phyloP scores from a whole-genome alignment of 2,329 filamentous ascomycete genomes.

The Colletotrichum simmondsii region DNA sequence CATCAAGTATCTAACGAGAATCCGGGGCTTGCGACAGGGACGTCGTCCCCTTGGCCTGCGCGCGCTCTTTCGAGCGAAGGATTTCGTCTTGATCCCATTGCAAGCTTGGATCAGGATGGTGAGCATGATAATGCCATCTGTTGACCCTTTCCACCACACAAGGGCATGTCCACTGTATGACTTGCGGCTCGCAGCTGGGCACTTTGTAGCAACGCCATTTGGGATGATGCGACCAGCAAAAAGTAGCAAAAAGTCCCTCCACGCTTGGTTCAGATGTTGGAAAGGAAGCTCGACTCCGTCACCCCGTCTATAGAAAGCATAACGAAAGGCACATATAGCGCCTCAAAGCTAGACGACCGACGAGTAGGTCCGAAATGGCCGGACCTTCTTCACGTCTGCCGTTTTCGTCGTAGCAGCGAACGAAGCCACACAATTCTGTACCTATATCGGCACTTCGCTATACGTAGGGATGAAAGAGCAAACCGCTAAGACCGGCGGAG shows the following conservation, averaged over 20 bases:
- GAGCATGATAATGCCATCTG: neutral
- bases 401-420: neutral
- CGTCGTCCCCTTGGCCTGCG: neutral
- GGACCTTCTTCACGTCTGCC: neutral
- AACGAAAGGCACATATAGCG: constrained; percentile 1
- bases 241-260: neutral
- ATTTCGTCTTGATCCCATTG: neutral
- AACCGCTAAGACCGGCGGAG: neutral
- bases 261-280: neutral
- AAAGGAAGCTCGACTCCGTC: constrained; percentile 10
- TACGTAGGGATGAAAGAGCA: neutral
- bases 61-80: neutral
- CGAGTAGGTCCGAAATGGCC: neutral
- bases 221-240: too few relatives aligned
- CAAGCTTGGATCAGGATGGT: neutral
- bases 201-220: neutral
- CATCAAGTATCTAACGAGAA: neutral
- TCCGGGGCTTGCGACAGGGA: neutral
- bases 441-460: constrained; percentile 9
- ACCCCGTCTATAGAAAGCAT: neutral
- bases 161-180: neutral
- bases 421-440: neutral
- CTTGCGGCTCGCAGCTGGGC: neutral
- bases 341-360: neutral
- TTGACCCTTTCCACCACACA: neutral